Conservation (phyloP, 352 stramenopile genomes). For the Phytophthora rubi region DNA sequence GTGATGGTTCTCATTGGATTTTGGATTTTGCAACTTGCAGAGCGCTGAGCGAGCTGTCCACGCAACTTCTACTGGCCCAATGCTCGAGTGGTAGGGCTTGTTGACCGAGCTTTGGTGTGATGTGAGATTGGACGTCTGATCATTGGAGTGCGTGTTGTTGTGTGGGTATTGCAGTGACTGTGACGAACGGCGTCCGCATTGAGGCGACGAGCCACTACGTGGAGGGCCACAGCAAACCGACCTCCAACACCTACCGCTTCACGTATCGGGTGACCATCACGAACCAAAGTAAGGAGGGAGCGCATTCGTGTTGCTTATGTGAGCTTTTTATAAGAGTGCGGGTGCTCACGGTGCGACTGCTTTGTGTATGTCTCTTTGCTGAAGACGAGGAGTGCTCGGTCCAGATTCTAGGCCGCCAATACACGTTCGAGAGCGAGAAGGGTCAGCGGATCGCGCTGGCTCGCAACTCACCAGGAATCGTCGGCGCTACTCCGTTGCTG, state of each 20-base stretch:
- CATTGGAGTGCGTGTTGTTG: background rate
- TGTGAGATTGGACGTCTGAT: background rate
- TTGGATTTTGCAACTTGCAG: conserved; percentile 39
- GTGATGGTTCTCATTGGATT: conserved; percentile 9
- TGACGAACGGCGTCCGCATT: conserved; percentile 67
- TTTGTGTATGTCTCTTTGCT: conserved; percentile 13
- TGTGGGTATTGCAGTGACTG: conserved; percentile 54
- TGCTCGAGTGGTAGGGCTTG: conserved; percentile 68
- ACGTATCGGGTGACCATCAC: conserved; percentile 83
- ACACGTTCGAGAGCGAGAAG: conserved; percentile 78
- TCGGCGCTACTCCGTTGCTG: conserved; percentile 70
- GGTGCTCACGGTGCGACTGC: conserved; percentile 5
- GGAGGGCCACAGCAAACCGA: conserved; percentile 54
- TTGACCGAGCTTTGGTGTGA: background rate
- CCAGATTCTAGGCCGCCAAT: conserved; percentile 79
- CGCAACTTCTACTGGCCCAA: conserved; percentile 69
- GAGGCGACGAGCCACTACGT: conserved; percentile 82
- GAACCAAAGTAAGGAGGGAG: conserved; percentile 59
- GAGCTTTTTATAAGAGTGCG: background rate
- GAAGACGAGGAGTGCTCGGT: conserved; percentile 55
- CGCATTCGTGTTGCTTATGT: background rate
- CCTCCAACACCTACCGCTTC: conserved; percentile 67
- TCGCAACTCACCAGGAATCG: conserved; percentile 71
- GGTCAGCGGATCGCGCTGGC: conserved; percentile 64
- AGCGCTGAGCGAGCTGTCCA: conserved; percentile 63